Percentiles rank a stretch among this genome's conserved stretches.
phyloP scores from a whole-genome alignment of 495 filamentous ascomycete genomes.

The Viridothelium virens region DNA sequence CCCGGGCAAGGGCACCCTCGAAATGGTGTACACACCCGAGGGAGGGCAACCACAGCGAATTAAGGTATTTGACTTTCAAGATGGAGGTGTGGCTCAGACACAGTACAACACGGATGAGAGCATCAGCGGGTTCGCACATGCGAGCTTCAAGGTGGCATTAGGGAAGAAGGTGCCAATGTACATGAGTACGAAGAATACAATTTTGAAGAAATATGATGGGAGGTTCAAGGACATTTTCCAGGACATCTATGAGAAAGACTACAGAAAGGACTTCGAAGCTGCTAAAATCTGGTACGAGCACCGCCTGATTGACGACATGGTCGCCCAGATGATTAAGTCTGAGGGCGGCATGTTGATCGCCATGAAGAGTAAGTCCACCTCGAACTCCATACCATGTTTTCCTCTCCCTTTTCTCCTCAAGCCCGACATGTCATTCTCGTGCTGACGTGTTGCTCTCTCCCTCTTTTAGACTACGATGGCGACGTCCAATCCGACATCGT shows the following conservation, averaged over 20 bases:
- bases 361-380: conserved; percentile 67
- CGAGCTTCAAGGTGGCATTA: conserved; percentile 89
- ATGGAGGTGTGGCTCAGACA: conserved; percentile 78
- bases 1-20: conserved; percentile 72
- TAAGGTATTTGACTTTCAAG: conserved; percentile 62
- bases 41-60: conserved; percentile 77
- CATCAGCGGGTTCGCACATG: conserved; percentile 88
- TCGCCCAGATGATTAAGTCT: conserved; percentile 99
- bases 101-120: conserved; percentile 98
- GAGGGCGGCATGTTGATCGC: conserved; percentile 93
- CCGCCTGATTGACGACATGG: conserved; percentile 98
- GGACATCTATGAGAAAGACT: conserved; percentile 81
- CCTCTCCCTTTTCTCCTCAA: conserved; percentile 2
- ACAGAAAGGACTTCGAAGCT: conserved; percentile 80
- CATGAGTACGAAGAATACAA: conserved; percentile 99
- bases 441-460: background rate
- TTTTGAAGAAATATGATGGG: conserved; percentile 96
- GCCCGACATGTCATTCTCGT: background rate
- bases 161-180: conserved; percentile 82
- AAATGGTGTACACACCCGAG: conserved; percentile 85
- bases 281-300: conserved; percentile 98
- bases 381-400: conserved; percentile 11
- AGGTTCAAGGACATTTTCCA: conserved; percentile 99
- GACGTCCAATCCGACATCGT: conserved; percentile 98
- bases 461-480: conserved; percentile 81